phyloP scores from a whole-genome alignment of 2,329 filamentous ascomycete species.

The Didymella lethalis region DNA sequence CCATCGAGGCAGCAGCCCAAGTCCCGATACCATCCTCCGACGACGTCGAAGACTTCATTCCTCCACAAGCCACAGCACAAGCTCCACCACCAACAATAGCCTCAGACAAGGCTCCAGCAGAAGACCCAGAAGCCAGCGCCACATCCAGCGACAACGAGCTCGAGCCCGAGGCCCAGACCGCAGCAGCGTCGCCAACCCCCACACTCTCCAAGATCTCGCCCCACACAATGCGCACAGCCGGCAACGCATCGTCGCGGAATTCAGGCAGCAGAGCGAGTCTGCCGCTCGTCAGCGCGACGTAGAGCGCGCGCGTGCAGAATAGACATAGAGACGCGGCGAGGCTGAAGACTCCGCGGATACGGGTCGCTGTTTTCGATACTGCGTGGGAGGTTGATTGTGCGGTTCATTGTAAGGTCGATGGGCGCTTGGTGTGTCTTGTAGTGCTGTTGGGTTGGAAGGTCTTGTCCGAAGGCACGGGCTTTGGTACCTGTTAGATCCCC shows the following conservation, averaged over 20 bases:
- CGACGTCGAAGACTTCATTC: slow-evolving; percentile 17
- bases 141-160: slow-evolving; percentile 30
- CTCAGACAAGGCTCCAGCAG: not conserved
- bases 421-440: not conserved
- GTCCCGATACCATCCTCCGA: slow-evolving; percentile 34
- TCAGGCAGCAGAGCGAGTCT: slow-evolving; percentile 31
- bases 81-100: not conserved
- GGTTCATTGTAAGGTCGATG: too few species aligned
- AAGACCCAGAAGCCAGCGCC: slow-evolving; percentile 19
- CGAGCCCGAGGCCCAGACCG: slow-evolving; percentile 22
- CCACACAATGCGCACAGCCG: slow-evolving; percentile 42
- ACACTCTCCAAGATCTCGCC: slow-evolving; percentile 27
- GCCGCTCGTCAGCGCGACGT: slow-evolving; percentile 63
- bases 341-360: too few species aligned
- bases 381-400: too few species aligned
- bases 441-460: not conserved
- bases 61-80: slow-evolving; percentile 20
- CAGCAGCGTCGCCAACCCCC: slow-evolving; percentile 15
- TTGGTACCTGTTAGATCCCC: too few species aligned
- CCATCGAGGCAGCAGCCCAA: slow-evolving; percentile 21
- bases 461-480: not conserved
- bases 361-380: too few species aligned
- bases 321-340: too few species aligned
- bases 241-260: slow-evolving; percentile 24
- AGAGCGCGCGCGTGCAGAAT: slow-evolving; percentile 48